phyloP scores from a whole-genome alignment of 176 grass and related monocot genomes.

The Thalia dealbata region DNA sequence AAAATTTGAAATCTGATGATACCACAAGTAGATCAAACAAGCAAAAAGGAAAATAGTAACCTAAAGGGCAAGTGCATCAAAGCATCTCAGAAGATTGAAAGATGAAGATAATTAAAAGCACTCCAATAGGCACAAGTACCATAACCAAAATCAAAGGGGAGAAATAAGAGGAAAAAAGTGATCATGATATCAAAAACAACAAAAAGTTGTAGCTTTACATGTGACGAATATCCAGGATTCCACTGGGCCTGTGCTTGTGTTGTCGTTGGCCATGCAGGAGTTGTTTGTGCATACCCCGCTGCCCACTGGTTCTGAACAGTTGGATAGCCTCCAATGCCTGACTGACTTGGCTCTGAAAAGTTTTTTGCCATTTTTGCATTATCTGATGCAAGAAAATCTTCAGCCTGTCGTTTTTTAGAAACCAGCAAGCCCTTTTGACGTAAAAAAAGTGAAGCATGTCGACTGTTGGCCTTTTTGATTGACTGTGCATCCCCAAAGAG shows the following conservation, averaged over 20 bases:
- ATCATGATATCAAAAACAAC: background rate
- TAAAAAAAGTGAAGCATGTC: conserved; percentile 59
- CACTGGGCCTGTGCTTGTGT: conserved; percentile 51
- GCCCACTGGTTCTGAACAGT: conserved; percentile 47
- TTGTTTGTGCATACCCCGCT: conserved; percentile 40
- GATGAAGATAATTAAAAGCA: background rate
- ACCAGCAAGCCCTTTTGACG: conserved; percentile 47
- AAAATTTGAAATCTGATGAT: background rate
- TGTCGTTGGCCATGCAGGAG: conserved; percentile 40
- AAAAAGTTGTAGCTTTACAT: conserved; percentile 29
- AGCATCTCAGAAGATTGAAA: too few species aligned
- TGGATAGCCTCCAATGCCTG: conserved; percentile 43
- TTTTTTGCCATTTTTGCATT: conserved; percentile 61
- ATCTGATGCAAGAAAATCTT: conserved; percentile 57
- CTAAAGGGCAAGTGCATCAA: background rate
- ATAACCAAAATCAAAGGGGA: background rate
- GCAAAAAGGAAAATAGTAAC: background rate
- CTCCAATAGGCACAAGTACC: background rate
- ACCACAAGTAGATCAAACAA: background rate
- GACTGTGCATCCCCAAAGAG: conserved; percentile 76
- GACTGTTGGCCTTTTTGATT: conserved; percentile 64
- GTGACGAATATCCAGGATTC: conserved; percentile 52
- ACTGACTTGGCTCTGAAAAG: conserved; percentile 35
- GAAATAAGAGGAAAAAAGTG: background rate
- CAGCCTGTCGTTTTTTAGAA: conserved; percentile 75